Percentiles rank a stretch among this genome's conserved stretches.
Conservation (phyloP, 768 basidiomycete species). For the Tephrocybe sp. region DNA sequence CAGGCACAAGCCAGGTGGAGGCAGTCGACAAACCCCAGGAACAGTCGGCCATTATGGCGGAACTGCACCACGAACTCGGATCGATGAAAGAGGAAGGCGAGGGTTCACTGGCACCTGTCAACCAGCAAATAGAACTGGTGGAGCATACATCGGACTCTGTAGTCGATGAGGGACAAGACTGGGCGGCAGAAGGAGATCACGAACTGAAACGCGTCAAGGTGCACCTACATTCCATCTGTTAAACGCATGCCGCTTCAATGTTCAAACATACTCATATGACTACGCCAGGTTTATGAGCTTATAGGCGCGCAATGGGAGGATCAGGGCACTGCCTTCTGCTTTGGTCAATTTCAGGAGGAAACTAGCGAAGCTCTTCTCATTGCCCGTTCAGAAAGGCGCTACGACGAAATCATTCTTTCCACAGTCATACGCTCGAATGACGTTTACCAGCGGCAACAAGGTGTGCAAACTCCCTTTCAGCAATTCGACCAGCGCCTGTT, state of each 20-base stretch:
- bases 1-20: background rate
- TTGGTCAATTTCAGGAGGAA: conserved; percentile 80
- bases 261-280: conserved; percentile 11
- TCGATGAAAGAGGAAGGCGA: conserved; percentile 36
- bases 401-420: conserved; percentile 68
- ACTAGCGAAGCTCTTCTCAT: conserved; percentile 77
- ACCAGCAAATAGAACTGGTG: conserved; percentile 43
- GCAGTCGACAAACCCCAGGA: conserved; percentile 19
- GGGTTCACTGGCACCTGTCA: conserved; percentile 31
- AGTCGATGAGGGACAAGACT: conserved; percentile 59
- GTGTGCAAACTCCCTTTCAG: conserved; percentile 25
- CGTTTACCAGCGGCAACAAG: conserved; percentile 86
- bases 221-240: conserved; percentile 12
- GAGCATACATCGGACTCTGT: conserved; percentile 41
- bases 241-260: background rate
- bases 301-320: conserved; percentile 91
- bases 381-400: conserved; percentile 77
- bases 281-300: conserved; percentile 85
- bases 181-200: conserved; percentile 61
- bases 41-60: conserved; percentile 15
- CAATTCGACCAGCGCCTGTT: conserved; percentile 1
- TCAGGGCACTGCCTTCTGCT: conserved; percentile 95
- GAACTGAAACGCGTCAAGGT: conserved; percentile 88
- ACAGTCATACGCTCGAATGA: conserved; percentile 81
- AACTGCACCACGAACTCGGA: conserved; percentile 17